A percentile compares a stretch with the other conserved stretches of the same genome.
These are phyloP conservation scores for Neurospora sp. DNA, from an alignment of 495 filamentous ascomycete species.

Conservation along the genomic window DNA sequence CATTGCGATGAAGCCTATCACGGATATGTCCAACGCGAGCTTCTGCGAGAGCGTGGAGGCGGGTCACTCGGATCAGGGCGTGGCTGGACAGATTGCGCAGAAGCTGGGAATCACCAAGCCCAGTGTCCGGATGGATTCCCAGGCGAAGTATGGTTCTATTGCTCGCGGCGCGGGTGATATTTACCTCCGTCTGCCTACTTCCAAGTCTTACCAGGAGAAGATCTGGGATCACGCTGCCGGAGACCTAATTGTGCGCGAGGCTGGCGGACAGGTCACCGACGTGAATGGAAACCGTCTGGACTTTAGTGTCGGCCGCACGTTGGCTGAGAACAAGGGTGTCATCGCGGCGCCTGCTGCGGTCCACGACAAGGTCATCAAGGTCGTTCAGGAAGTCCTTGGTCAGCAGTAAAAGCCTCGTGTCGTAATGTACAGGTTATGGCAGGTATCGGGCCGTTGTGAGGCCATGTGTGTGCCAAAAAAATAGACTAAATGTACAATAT, in stretches of 20 bases:
- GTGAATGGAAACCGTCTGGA: conserved; percentile 69
- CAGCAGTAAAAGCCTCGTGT: conserved; percentile 15
- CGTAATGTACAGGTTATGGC: conserved; percentile 21
- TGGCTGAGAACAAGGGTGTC: conserved; percentile 84
- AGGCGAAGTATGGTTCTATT: conserved; percentile 94
- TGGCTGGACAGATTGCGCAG: conserved; percentile 74
- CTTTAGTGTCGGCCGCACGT: conserved; percentile 76
- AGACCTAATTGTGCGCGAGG: conserved; percentile 86
- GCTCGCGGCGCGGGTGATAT: conserved; percentile 93
- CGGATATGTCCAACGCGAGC: conserved; percentile 65
- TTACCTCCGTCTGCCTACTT: conserved; percentile 78
- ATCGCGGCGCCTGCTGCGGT: conserved; percentile 72
- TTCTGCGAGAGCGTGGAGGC: conserved; percentile 96
- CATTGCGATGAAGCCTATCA: conserved; percentile 68
- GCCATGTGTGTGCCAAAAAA: not conserved
- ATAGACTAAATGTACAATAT: conserved; percentile 10
- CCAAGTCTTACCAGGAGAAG: conserved; percentile 89
- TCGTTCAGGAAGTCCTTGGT: conserved; percentile 67
- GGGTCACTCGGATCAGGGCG: conserved; percentile 77
- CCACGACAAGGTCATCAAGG: conserved; percentile 68
- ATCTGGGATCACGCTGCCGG: conserved; percentile 99
- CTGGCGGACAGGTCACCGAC: conserved; percentile 86
- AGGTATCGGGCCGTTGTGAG: conserved; percentile 8
- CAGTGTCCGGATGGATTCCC: conserved; percentile 89
- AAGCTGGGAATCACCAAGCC: conserved; percentile 75